Evolutionary conservation across 75 land plant genomes (phyloP), one percentile per base, ranked within the genome.

Genomic region (Selaginella moellendorffii): DNA sequence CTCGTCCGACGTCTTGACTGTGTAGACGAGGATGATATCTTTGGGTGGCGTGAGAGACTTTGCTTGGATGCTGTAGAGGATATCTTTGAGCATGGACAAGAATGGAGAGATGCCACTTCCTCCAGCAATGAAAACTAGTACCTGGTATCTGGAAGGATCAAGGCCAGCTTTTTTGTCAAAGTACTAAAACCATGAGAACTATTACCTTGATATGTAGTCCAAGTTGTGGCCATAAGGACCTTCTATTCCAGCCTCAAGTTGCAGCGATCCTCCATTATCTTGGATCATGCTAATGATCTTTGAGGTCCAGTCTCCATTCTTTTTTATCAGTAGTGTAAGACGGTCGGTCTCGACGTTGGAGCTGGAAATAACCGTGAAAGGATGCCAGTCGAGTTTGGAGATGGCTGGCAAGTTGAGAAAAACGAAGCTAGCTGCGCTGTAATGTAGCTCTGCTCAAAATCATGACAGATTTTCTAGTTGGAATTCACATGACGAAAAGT

Each of bases 101-200:
- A 56, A 56, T 19, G 59, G 59, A 21, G 59, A 56, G n/a, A 56
- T 56, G 9, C 59, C 59, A 56, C 59, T 56, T 9, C 59, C 59
- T 56, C 59, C 59, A 5, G 25, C 59, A 9, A 56, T 56, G 59
- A 56, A 56, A 21, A 56, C n/a, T 8, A 56, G 59, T 24, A 25
- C 21, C 9, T 56, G 25, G 21, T 56, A 56, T n/a, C 59, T 56
- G 24, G 25, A 9, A 21, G n/a, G 19, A 46, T 46, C 10, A 46
- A 2, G 24, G 24, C 8, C n/a, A 56, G 2, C 5, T 56, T 5
- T 8, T 9, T 56, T 9, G 2, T 2, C 21, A 8, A 56, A 19
- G 24, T 19, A 9, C n/a, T 21, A 8, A 56, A 5, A 56, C 59
- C 8, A 2, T 21, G 8, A 2, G 5, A 2, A 8, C 9, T n/a